Percentiles rank a stretch among this genome's conserved stretches.
phyloP scores from a whole-genome alignment of 1,284 basidiomycete genomes.

The Ganoderma sinense region DNA sequence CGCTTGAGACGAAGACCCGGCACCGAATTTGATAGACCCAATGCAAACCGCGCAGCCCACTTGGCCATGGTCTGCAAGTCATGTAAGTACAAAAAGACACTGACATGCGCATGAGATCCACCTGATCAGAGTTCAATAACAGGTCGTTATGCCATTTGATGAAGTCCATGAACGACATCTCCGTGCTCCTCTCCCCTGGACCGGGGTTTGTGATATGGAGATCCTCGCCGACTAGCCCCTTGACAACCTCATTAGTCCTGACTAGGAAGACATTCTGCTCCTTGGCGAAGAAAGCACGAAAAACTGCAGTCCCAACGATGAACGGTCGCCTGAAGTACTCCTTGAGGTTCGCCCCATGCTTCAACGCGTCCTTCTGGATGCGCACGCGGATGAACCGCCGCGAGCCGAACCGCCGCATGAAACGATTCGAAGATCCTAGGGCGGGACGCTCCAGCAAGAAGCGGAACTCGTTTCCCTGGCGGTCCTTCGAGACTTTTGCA shows the following conservation, averaged over 20 bases:
- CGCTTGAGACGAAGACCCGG: conserved; percentile 43
- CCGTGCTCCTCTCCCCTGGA: not conserved
- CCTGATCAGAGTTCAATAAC: conserved; percentile 42
- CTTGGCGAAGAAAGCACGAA: conserved; percentile 49
- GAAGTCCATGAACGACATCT: conserved; percentile 38
- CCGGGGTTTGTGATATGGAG: not conserved
- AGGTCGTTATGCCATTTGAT: conserved; percentile 46
- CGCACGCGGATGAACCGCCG: conserved; percentile 45
- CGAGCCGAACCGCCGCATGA: conserved; percentile 51
- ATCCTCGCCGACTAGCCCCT: not conserved
- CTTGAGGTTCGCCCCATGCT: conserved; percentile 24
- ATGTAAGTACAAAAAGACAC: not conserved
- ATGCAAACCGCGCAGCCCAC: conserved; percentile 47
- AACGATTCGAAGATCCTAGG: conserved; percentile 45
- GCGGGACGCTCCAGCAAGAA: conserved; percentile 43
- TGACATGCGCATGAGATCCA: conserved; percentile 15
- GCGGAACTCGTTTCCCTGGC: conserved; percentile 13
- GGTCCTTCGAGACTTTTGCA: conserved; percentile 27
- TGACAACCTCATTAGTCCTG: conserved; percentile 43
- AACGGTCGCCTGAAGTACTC: conserved; percentile 44
- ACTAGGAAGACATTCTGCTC: conserved; percentile 44
- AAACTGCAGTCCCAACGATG: conserved; percentile 44
- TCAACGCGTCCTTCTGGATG: conserved; percentile 35
- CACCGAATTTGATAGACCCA: conserved; percentile 49
- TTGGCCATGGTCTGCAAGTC: conserved; percentile 46